A percentile compares a stretch with the other conserved stretches of the same genome.
Evolutionary conservation across 2,329 filamentous ascomycete species (phyloP).

Genomic region (Coleophoma crateriformis): DNA sequence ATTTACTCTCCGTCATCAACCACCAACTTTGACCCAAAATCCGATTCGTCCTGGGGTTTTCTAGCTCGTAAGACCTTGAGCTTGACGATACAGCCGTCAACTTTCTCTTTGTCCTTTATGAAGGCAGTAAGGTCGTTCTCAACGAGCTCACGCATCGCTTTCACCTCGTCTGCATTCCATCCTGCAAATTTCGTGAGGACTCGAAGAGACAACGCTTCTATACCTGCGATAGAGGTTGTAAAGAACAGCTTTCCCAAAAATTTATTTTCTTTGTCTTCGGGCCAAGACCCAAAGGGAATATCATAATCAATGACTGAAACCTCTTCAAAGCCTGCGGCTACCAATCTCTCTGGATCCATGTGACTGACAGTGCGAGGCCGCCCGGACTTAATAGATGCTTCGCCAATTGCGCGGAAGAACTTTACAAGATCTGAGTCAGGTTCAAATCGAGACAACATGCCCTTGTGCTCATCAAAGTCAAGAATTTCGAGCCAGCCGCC

Average conservation of each 20-base stretch:
- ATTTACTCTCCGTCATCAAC: not conserved
- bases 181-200: constrained; percentile 18
- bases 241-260: constrained; percentile 20
- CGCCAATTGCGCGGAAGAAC: constrained; percentile 8
- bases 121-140: constrained; percentile 10
- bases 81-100: constrained; percentile 15
- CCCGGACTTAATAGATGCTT: constrained; percentile 16
- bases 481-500: constrained; percentile 26
- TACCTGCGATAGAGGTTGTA: constrained; percentile 11
- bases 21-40: not conserved
- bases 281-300: constrained; percentile 28
- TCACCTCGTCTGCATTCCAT: constrained; percentile 19
- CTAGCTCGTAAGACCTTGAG: constrained; percentile 18
- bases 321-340: constrained; percentile 35
- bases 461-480: constrained; percentile 21
- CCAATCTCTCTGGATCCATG: constrained; percentile 20
- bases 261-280: constrained; percentile 22
- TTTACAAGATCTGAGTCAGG: constrained; percentile 6
- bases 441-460: constrained; percentile 12
- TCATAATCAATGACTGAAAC: constrained; percentile 23
- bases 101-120: constrained; percentile 13
- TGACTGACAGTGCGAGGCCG: constrained; percentile 11
- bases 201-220: constrained; percentile 20
- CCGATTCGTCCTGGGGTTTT: constrained; percentile 14
- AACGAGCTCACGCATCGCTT: constrained; percentile 8